Evolutionary conservation across 2,329 filamentous ascomycete genomes (phyloP), one percentile per base, ranked within the genome.

Genomic region (Juglanconis juglandina): DNA sequence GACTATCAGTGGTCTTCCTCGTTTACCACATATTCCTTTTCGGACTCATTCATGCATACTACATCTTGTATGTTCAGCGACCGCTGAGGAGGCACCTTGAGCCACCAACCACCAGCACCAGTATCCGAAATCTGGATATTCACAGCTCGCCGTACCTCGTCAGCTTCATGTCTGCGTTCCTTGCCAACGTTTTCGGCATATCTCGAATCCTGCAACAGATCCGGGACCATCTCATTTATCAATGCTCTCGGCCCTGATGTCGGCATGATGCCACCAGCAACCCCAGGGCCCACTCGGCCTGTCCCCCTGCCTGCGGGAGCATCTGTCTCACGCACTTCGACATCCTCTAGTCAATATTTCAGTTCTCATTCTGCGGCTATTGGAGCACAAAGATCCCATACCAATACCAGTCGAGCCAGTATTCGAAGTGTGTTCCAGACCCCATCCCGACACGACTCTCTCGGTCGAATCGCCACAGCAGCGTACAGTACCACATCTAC

Each of bases 401-500:
- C 42, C 13, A 17, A 9, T n/a, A 24, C 4, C 6, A 17, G 5
- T 24, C 14, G 17, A 32, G 3, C 30, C 13, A 10, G 13, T 11
- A 3, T 35, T 35, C 53, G 48, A 1, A 11, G 24, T 34, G 6
- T 10, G 4, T 44, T 42, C 24, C 37, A 3, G 2, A 34, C 9
- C 3, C 10, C 53, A 24, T 7, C 34, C 1, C 53, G 11, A 11
- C 30, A 6, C 41, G 17, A 49, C 4, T 11, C 14, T n/a, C 34
- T n/a, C 24, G n/a, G 14, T 32, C 30, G 30, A 49, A 30, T 11
- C 2, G 39, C 3, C 4, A 63, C 58, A 2, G 47, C 55, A 6
- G 56, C 54, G n/a, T 58, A 58, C 48, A 63, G 51, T 41, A 58
- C 47, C 2, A 54, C 32, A 17, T 77, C 73, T n/a, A 79, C 76